phyloP scores from a whole-genome alignment of 106 monocot genomes.

The Dendrobium chrysotoxum region DNA sequence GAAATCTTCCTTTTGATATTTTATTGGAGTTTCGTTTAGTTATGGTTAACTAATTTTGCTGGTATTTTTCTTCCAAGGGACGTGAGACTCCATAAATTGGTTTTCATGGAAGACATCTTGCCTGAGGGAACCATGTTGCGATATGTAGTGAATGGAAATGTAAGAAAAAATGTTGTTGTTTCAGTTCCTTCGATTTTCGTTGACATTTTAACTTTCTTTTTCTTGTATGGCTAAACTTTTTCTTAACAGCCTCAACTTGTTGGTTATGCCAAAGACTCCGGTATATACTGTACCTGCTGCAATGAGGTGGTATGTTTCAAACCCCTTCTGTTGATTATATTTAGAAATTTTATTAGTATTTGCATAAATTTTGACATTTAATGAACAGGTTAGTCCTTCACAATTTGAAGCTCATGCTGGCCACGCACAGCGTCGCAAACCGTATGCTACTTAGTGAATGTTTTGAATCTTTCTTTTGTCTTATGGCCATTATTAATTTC shows the following conservation, averaged over 20 bases:
- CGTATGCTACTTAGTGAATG: conserved; percentile 39
- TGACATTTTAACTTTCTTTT: not conserved
- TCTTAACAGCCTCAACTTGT: conserved; percentile 59
- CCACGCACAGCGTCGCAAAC: conserved; percentile 72
- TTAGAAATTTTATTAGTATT: not conserved
- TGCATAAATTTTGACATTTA: not conserved
- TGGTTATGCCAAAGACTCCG: conserved; percentile 85
- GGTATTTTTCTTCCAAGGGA: conserved; percentile 44
- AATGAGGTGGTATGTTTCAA: conserved; percentile 56
- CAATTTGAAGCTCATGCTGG: conserved; percentile 99
- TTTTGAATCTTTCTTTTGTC: not conserved
- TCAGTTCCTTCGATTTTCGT: not conserved
- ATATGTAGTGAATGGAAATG: conserved; percentile 85
- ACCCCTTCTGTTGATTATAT: not conserved
- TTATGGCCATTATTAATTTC: not conserved
- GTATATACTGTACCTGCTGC: conserved; percentile 88
- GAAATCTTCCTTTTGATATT: not conserved
- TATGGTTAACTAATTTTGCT: conserved; percentile 7
- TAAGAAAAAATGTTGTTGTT: conserved; percentile 9
- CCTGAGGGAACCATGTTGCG: conserved; percentile 91
- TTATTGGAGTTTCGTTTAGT: not conserved
- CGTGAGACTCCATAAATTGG: conserved; percentile 83
- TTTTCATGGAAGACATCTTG: conserved; percentile 81
- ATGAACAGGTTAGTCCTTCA: conserved; percentile 88
- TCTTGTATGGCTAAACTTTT: not conserved